Evolutionary conservation across 2,329 filamentous ascomycete genomes (phyloP).

Genomic region (Berkeleyomyces basicola): DNA sequence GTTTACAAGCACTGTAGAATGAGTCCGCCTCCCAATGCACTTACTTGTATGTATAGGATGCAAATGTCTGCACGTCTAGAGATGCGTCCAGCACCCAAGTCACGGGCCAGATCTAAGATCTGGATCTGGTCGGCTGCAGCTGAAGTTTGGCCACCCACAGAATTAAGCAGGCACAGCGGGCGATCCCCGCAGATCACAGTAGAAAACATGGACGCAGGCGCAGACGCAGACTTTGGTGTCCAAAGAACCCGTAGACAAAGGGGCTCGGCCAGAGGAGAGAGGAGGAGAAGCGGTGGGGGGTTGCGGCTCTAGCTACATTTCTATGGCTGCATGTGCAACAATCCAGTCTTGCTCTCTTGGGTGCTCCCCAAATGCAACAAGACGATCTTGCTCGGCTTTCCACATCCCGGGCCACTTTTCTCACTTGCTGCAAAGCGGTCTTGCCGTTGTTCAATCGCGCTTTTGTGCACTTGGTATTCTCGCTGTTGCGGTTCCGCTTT

Average conservation of each 20-base stretch:
- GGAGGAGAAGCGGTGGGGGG: no score
- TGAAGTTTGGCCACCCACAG: not conserved
- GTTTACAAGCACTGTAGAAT: not conserved
- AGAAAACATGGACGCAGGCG: not conserved
- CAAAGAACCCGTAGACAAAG: not conserved
- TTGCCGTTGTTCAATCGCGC: not conserved
- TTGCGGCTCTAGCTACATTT: not conserved
- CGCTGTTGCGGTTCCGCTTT: not conserved
- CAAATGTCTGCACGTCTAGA: not conserved
- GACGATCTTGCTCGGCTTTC: no score
- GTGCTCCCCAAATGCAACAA: no score
- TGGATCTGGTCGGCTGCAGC: not conserved
- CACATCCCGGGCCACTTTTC: not conserved
- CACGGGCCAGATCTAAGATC: not conserved
- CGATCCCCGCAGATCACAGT: not conserved
- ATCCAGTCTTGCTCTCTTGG: not conserved
- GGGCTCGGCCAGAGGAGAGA: not conserved
- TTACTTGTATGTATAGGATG: not conserved
- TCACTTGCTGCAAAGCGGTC: not conserved
- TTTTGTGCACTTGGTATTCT: not conserved
- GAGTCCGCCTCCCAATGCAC: not conserved
- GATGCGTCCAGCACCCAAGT: not conserved
- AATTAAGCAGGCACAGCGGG: not conserved
- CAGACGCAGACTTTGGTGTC: not conserved
- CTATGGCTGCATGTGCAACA: not conserved